Base-by-base conservation (phyloP, 2,329 filamentous ascomycete species). In the Trichoderma sp. region DNA sequence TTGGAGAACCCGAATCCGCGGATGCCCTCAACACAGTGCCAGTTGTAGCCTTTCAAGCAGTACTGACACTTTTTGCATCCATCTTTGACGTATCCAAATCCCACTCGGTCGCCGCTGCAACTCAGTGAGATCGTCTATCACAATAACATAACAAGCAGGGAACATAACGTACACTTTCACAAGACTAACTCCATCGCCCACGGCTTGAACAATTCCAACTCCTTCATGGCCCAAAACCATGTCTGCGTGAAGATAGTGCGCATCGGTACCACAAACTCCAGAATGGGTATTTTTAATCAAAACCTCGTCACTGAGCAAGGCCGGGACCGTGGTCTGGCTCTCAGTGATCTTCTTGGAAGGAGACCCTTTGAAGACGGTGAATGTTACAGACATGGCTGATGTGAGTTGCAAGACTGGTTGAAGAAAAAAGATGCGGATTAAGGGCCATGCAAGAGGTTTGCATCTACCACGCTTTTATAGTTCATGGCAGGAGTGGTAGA, bases 311-410 rank as follows among this genome's bases (percentile, higher is more conserved):
- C 62, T 65, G n/a, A 34, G 62, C 28, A 65, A 34, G 28, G 62
- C 43, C 30, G 62, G 43, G 23, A 53, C n/a, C 13, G 62, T 65
- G 6, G 62, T 65, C 26, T 65, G 39, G 62, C 62, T 34, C 43
- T 65, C 43, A n/a, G 12, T 47, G 13, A 65, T 53, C n/a, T 53
- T 53, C 26, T 23, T 36, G 5, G 62, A 23, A 12, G 43, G 28
- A 34, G 62, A 65, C 6, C 62, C 62, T 53, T 65, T 65, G 62
- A 65, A 53, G 43, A 53, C 62, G 34, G 62, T 65, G 8, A 65
- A 65, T 7, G n/a, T 65, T 17, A 28, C 50, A 11, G 62, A 34
- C 62, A 65, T 65, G 34, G 62, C 7, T 26, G 7, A 12, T 53
- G 4, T 11, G 13, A 28, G 7, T 30, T 13, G 3, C 3, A 53